phyloP scores from a whole-genome alignment of 352 stramenopile species.

The Pythium myriotylum region DNA sequence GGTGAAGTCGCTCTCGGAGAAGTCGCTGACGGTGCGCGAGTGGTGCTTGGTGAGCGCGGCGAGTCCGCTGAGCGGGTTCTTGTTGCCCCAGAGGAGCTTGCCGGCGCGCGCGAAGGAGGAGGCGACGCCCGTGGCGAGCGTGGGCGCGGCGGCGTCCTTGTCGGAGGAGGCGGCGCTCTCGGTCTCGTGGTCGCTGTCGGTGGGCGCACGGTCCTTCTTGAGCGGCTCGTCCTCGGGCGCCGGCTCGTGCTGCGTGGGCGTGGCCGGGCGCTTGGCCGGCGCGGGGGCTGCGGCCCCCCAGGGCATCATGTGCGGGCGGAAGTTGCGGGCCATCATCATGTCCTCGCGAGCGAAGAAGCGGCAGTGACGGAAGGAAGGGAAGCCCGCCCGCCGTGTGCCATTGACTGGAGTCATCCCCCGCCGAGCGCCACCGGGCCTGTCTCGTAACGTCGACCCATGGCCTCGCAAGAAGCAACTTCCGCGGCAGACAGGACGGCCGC shows the following conservation, averaged over 20 bases:
- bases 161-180: constrained; percentile 24
- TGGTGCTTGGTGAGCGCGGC: constrained; percentile 32
- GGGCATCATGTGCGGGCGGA: constrained; percentile 28
- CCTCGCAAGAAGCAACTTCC: not conserved
- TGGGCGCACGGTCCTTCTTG: constrained; percentile 30
- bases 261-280: too few species aligned
- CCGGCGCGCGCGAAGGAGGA: constrained; percentile 63
- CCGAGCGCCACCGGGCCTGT: not conserved
- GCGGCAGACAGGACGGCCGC: not conserved
- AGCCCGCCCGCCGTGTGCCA: not conserved
- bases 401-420: not conserved
- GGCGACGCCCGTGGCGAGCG: constrained; percentile 27
- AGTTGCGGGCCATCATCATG: constrained; percentile 22
- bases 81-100: constrained; percentile 61
- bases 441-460: not conserved
- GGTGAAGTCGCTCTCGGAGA: constrained; percentile 47
- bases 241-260: constrained; percentile 8
- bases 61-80: constrained; percentile 25
- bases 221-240: constrained; percentile 15
- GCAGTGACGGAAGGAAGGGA: constrained; percentile 9
- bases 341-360: not conserved
- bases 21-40: constrained; percentile 43
- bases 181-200: constrained; percentile 61
- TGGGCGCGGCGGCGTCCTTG: constrained; percentile 12
- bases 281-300: constrained; percentile 22